phyloP scores from a whole-genome alignment of 768 basidiomycete species.

The Coprinopsis sp. region DNA sequence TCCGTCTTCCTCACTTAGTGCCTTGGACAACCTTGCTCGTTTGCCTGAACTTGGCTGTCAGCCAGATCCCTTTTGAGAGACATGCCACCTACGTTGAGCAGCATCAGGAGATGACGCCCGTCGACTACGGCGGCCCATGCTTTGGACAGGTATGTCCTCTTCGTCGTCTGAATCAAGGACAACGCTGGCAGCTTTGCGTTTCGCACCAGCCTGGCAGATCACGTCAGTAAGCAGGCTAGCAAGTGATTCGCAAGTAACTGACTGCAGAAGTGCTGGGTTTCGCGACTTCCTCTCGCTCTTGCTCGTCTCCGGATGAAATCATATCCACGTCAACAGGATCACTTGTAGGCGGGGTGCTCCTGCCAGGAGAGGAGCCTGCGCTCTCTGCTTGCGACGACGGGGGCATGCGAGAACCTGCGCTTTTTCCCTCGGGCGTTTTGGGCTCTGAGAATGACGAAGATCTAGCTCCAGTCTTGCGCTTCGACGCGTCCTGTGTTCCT shows the following conservation, averaged over 20 bases:
- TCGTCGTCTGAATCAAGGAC: conserved; percentile 75
- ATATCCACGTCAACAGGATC: conserved; percentile 77
- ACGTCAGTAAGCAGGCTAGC: conserved; percentile 3
- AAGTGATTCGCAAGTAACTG: conserved; percentile 27
- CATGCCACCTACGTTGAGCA: conserved; percentile 23
- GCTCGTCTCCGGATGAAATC: conserved; percentile 48
- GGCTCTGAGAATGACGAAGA: conserved; percentile 32
- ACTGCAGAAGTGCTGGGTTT: conserved; percentile 21
- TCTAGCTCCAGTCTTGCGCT: conserved; percentile 9
- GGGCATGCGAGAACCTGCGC: conserved; percentile 20
- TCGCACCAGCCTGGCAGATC: conserved; percentile 37
- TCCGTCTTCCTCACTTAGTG: conserved; percentile 47
- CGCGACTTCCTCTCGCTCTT: conserved; percentile 35
- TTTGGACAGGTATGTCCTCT: conserved; percentile 18
- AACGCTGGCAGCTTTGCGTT: conserved; percentile 64
- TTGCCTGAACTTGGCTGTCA: conserved; percentile 28
- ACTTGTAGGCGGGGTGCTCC: conserved; percentile 72
- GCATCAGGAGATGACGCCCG: conserved; percentile 36
- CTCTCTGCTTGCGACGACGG: conserved; percentile 38
- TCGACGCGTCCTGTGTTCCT: conserved; percentile 28
- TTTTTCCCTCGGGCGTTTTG: conserved; percentile 37
- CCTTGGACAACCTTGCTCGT: conserved; percentile 54
- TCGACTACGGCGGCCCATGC: conserved; percentile 15
- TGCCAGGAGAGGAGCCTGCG: conserved; percentile 43
- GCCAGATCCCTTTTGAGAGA: background rate